Evolutionary conservation across 148 eudicot species (phyloP).

Genomic region (Rhododendron simsii): DNA sequence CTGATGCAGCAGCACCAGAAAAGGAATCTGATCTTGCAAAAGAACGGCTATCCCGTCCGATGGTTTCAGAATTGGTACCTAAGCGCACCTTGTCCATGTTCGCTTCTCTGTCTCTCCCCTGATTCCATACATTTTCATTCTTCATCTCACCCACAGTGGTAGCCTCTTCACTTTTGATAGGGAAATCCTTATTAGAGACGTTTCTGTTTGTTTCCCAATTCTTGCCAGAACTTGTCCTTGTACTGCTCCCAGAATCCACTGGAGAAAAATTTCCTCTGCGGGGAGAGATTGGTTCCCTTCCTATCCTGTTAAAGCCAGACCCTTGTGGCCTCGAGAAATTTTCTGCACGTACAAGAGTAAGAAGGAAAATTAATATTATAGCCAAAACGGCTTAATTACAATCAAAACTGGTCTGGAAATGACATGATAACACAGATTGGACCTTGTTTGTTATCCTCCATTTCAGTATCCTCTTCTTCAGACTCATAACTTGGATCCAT

Average conservation of each 20-base stretch:
- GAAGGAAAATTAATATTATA: neutral
- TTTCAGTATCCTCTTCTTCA: slow-evolving; percentile 71
- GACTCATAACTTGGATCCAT: slow-evolving; percentile 92
- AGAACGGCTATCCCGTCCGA: slow-evolving; percentile 24
- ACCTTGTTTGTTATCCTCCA: slow-evolving; percentile 64
- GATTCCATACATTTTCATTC: slow-evolving; percentile 43
- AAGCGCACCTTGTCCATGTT: slow-evolving; percentile 38
- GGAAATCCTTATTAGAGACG: slow-evolving; percentile 37
- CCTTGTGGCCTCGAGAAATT: slow-evolving; percentile 40
- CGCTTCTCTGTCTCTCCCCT: slow-evolving; percentile 36
- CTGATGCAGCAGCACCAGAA: slow-evolving; percentile 29
- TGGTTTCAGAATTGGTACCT: slow-evolving; percentile 25
- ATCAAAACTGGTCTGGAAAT: neutral
- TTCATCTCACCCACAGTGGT: slow-evolving; percentile 23
- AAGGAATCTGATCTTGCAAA: slow-evolving; percentile 28
- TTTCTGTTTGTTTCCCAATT: slow-evolving; percentile 48
- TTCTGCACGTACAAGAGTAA: slow-evolving; percentile 39
- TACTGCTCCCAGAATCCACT: slow-evolving; percentile 59
- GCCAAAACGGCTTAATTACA: neutral
- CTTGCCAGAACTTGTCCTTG: slow-evolving; percentile 40
- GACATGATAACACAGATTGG: neutral
- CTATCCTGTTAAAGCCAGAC: slow-evolving; percentile 48
- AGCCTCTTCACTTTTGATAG: slow-evolving; percentile 42
- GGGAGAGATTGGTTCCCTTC: slow-evolving; percentile 57
- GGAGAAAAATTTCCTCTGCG: slow-evolving; percentile 47